A percentile compares a stretch with the other conserved stretches of the same genome.
These are phyloP conservation scores for Xylaria sp. DNA, from an alignment of 2,329 filamentous ascomycete species.

Conservation along the genomic window DNA sequence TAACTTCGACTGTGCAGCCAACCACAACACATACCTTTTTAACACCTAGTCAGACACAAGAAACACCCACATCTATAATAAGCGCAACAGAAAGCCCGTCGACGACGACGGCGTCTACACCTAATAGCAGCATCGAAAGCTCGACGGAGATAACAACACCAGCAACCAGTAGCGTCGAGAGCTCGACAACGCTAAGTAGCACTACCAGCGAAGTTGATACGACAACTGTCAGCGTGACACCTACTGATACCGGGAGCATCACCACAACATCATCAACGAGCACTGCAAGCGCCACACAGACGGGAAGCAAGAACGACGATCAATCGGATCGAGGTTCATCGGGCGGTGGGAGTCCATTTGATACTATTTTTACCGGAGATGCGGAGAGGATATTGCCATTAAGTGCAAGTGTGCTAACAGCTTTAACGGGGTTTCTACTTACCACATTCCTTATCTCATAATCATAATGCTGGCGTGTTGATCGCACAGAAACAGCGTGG, in stretches of 20 bases:
- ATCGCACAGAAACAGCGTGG: background rate
- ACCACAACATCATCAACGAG: slow-evolving; percentile 14
- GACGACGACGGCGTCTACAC: slow-evolving; percentile 19
- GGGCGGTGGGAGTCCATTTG: slow-evolving; percentile 45
- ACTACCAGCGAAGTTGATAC: slow-evolving; percentile 23
- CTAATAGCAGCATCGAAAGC: slow-evolving; percentile 12
- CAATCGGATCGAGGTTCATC: slow-evolving; percentile 26
- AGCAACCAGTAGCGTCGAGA: background rate
- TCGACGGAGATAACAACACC: slow-evolving; percentile 11
- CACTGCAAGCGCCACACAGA: slow-evolving; percentile 19
- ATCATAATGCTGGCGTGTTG: background rate
- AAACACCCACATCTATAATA: slow-evolving; percentile 27
- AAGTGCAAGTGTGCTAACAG: slow-evolving; percentile 1
- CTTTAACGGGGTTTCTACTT: slow-evolving; percentile 22
- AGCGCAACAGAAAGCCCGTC: slow-evolving; percentile 24
- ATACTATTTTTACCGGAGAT: slow-evolving; percentile 27
- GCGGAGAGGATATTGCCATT: slow-evolving; percentile 18
- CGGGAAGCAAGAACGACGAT: background rate
- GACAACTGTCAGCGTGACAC: slow-evolving; percentile 6
- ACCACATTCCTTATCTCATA: slow-evolving; percentile 21
- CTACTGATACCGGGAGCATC: slow-evolving; percentile 14
- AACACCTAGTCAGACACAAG: slow-evolving; percentile 34
- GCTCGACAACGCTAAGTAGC: slow-evolving; percentile 3
- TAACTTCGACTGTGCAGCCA: slow-evolving; percentile 40
- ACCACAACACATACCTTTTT: slow-evolving; percentile 38